phyloP scores from a whole-genome alignment of 306 rosid species.

The Hippophae gyantsensis region DNA sequence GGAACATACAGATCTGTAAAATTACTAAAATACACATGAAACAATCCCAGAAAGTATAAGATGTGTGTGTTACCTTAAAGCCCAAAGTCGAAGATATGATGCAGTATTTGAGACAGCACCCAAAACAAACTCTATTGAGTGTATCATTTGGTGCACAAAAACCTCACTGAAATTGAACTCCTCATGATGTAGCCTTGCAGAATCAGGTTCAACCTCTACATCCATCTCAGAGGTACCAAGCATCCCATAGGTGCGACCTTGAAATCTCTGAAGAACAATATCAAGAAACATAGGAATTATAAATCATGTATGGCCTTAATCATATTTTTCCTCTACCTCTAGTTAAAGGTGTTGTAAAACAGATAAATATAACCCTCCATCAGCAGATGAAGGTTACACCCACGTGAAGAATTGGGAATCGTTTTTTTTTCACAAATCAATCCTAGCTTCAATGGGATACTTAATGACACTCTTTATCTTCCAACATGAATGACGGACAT shows the following conservation, averaged over 20 bases:
- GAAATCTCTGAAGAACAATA: conserved; percentile 67
- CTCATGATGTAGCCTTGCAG: conserved; percentile 77
- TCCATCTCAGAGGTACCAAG: conserved; percentile 84
- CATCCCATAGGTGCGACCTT: conserved; percentile 84
- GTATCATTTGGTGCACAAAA: conserved; percentile 99
- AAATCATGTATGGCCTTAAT: conserved; percentile 16
- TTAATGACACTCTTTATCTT: not conserved
- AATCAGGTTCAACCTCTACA: conserved; percentile 76
- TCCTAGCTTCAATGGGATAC: conserved; percentile 4
- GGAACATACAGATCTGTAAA: conserved; percentile 17
- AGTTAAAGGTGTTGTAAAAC: conserved; percentile 6
- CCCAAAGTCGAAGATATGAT: conserved; percentile 99
- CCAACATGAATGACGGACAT: conserved; percentile 6
- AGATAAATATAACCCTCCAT: conserved; percentile 8
- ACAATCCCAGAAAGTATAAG: conserved; percentile 13
- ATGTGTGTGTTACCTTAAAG: conserved; percentile 57
- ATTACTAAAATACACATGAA: conserved; percentile 8
- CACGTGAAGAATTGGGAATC: conserved; percentile 5
- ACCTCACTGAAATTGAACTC: conserved; percentile 93
- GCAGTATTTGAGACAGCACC: conserved; percentile 99
- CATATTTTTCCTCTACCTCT: conserved; percentile 11
- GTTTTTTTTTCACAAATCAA: not conserved
- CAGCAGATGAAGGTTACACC: conserved; percentile 14
- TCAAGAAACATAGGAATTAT: conserved; percentile 19
- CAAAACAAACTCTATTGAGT: conserved; percentile 88